Conservation (phyloP, 2,329 filamentous ascomycete species). For the Monascus ruber region DNA sequence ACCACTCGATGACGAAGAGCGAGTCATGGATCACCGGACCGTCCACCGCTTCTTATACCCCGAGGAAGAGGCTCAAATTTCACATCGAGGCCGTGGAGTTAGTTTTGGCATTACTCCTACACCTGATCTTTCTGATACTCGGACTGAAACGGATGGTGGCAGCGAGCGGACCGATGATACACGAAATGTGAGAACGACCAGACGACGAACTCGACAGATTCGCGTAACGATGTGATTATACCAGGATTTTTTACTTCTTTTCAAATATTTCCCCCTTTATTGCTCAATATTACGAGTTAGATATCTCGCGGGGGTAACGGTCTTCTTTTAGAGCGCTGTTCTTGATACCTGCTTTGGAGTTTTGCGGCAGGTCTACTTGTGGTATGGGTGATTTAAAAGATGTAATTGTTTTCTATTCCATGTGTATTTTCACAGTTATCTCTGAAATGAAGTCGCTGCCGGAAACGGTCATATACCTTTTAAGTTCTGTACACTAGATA, state of each 20-base stretch:
- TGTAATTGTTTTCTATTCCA: too few species aligned
- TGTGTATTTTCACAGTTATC: too few species aligned
- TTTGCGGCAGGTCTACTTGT: too few species aligned
- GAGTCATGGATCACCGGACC: slow-evolving; percentile 71
- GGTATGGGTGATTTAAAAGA: too few species aligned
- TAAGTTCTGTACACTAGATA: too few species aligned
- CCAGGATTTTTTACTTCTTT: not conserved
- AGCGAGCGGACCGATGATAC: slow-evolving; percentile 25
- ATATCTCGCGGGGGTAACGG: too few species aligned
- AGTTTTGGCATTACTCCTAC: slow-evolving; percentile 26
- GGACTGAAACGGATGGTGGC: slow-evolving; percentile 24
- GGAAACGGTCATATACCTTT: too few species aligned
- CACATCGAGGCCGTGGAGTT: slow-evolving; percentile 26
- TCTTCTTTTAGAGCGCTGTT: too few species aligned
- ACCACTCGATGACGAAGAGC: slow-evolving; percentile 55
- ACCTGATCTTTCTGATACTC: slow-evolving; percentile 26
- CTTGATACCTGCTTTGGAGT: too few species aligned
- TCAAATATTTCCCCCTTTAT: not conserved
- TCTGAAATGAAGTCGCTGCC: too few species aligned
- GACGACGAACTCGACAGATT: slow-evolving; percentile 20
- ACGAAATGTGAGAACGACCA: slow-evolving; percentile 23
- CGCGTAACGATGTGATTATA: slow-evolving; percentile 24
- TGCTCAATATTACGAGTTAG: too few species aligned
- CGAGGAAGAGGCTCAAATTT: slow-evolving; percentile 48
- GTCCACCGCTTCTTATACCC: slow-evolving; percentile 73